Base-by-base conservation (phyloP, 257 asterid species). In the Primulina huaijiensis region DNA sequence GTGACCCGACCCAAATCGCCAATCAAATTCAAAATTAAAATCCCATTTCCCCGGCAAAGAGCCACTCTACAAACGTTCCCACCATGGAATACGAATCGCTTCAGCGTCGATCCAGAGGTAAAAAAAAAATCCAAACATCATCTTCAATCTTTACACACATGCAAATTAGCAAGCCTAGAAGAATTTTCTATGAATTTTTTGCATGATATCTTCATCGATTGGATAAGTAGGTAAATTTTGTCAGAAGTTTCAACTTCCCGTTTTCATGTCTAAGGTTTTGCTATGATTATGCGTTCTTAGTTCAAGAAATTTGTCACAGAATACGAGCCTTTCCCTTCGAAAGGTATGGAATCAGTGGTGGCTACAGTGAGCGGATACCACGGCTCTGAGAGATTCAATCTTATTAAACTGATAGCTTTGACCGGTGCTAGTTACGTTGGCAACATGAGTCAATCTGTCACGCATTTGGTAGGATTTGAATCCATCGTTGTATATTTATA, bases 281-380 rank as follows among this genome's bases (percentile, higher is more conserved):
- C 70, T 66, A 31, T 21, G 23, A 11, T 73, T 19, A 3, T 8
- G 4, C 63, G 8, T 40, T 7, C 7, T 62, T 25, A 12, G 63
- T 33, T 33, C 19, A 25, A 20, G 60, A 4, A 8, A 10, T 59
- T 8, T 19, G 1, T 62, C 8, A 3, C 74, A 79, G 85, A 60
- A 33, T 60, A 75, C 8, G 58, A 20, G 12, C 64, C 10, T 30
- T 70, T 72, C 30, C 82, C 80, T 3, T 73, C 82, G 63, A 31
- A 72, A 75, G 95, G 75, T 78, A 92, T 88, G 98, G 85, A 87
- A 77, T 73, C 77, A 30, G 92, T 90, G 23, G 43, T 92, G 35
- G 92, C 89, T 56, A 84, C 83, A 25, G 87, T 83, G 30, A 81
- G 82, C 69, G 82, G 88, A 30, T 76, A 87, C 73, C 80, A 68